Conservation (phyloP, 177 flowering plant genomes). For the Vitis hybrid region DNA sequence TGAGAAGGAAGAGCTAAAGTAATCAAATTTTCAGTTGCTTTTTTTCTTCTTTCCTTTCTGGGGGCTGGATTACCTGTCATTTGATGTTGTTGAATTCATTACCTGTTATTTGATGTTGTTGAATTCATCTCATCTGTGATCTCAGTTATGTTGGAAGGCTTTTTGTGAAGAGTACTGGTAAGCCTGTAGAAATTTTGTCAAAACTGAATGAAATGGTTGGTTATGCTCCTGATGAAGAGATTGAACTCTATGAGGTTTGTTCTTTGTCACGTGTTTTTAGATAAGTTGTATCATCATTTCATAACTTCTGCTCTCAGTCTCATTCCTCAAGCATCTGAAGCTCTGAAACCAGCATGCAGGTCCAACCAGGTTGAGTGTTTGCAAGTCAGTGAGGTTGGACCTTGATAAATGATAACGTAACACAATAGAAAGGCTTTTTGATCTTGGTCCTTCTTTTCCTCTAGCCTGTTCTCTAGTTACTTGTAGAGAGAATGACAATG, state of each 20-base stretch:
- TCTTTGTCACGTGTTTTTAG: background rate
- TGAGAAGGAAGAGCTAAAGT: slow-evolving; percentile 75
- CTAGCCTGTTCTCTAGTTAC: too few species aligned
- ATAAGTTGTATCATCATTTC: background rate
- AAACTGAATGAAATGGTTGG: slow-evolving; percentile 87
- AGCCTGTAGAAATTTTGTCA: slow-evolving; percentile 66
- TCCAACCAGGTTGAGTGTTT: too few species aligned
- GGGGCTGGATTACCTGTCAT: background rate
- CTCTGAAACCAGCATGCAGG: too few species aligned
- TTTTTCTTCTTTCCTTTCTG: background rate
- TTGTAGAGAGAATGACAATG: too few species aligned
- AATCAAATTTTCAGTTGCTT: slow-evolving; percentile 1
- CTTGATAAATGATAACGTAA: too few species aligned
- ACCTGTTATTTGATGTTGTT: background rate
- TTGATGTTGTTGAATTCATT: background rate
- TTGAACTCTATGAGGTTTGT: slow-evolving; percentile 86
- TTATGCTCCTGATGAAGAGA: slow-evolving; percentile 73
- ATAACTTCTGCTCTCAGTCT: background rate
- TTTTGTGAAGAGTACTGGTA: slow-evolving; percentile 73
- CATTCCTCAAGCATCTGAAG: too few species aligned
- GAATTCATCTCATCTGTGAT: slow-evolving; percentile 6
- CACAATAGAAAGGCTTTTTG: too few species aligned
- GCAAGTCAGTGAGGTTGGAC: too few species aligned
- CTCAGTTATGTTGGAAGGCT: slow-evolving; percentile 83
- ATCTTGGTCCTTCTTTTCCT: too few species aligned